These are phyloP conservation scores for Nothophytophthora sp. DNA, from an alignment of 352 stramenopile genomes.

Conservation along the genomic window DNA sequence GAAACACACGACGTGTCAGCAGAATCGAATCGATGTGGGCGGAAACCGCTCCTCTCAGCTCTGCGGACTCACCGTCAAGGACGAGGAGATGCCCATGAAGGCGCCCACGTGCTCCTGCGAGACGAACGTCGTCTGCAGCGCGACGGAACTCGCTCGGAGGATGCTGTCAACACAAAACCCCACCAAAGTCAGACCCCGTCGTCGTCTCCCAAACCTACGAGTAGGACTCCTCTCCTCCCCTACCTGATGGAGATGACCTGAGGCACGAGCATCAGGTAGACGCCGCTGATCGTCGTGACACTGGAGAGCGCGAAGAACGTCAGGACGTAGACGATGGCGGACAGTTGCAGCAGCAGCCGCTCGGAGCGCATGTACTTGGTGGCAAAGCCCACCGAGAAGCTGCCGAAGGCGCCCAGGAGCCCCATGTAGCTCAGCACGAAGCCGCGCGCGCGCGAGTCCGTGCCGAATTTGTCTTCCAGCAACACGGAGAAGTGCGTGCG, in stretches of 20 bases:
- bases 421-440: slow-evolving; percentile 87
- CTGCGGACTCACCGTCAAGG: slow-evolving; percentile 52
- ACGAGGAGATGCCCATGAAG: slow-evolving; percentile 83
- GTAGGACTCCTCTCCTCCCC: background rate
- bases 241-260: slow-evolving; percentile 76
- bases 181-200: too few species aligned
- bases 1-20: background rate
- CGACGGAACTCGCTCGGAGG: slow-evolving; percentile 78
- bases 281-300: slow-evolving; percentile 41
- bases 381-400: slow-evolving; percentile 59
- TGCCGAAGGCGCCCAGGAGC: slow-evolving; percentile 62
- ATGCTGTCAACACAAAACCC: slow-evolving; percentile 44
- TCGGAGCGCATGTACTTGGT: slow-evolving; percentile 50
- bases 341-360: slow-evolving; percentile 62
- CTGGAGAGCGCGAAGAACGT: slow-evolving; percentile 72
- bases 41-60: background rate
- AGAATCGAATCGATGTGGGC: too few species aligned
- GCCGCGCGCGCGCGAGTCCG: slow-evolving; percentile 58
- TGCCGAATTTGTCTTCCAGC: slow-evolving; percentile 79
- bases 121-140: slow-evolving; percentile 72
- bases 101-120: slow-evolving; percentile 66
- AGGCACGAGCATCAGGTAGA: slow-evolving; percentile 64
- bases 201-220: too few species aligned
- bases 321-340: slow-evolving; percentile 65
- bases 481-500: slow-evolving; percentile 79